Conservation (phyloP, 2,329 filamentous ascomycete species). For the Dichotomopilus funicola region DNA sequence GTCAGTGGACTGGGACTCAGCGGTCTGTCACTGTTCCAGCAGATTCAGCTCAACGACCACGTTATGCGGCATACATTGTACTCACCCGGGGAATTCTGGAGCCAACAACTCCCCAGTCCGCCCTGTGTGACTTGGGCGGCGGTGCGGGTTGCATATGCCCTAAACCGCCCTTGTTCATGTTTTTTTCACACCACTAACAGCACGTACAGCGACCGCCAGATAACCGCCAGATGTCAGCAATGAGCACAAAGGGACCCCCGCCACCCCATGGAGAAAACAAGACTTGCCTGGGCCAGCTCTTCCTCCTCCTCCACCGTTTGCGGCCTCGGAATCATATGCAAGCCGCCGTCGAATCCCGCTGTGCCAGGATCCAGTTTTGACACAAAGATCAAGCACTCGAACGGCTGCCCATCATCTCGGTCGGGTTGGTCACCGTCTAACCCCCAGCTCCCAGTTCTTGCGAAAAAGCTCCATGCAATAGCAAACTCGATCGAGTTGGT, state of each 20-base stretch:
- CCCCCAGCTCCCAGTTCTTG: not conserved
- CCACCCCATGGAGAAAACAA: not conserved
- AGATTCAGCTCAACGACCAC: not conserved
- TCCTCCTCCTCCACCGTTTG: not conserved
- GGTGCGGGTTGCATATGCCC: not conserved
- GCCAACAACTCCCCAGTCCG: not conserved
- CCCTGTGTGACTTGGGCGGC: not conserved
- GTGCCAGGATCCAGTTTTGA: not conserved
- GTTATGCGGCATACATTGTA: not conserved
- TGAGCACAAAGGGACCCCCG: not conserved
- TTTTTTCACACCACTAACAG: not conserved
- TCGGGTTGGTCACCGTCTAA: not conserved
- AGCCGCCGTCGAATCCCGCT: not conserved
- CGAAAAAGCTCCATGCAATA: not conserved
- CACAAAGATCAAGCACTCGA: not conserved
- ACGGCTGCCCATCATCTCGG: not conserved
- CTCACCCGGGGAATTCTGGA: not conserved
- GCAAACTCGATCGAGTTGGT: not conserved
- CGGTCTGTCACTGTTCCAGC: not conserved
- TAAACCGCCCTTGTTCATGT: not conserved
- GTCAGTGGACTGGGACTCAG: not conserved
- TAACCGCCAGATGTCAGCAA: not conserved
- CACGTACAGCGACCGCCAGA: not conserved
- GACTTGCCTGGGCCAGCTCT: not conserved
- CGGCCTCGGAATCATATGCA: not conserved